Evolutionary conservation across 1,139 yeast genomes (phyloP).

Genomic region (Suhomyces wounanorum): DNA sequence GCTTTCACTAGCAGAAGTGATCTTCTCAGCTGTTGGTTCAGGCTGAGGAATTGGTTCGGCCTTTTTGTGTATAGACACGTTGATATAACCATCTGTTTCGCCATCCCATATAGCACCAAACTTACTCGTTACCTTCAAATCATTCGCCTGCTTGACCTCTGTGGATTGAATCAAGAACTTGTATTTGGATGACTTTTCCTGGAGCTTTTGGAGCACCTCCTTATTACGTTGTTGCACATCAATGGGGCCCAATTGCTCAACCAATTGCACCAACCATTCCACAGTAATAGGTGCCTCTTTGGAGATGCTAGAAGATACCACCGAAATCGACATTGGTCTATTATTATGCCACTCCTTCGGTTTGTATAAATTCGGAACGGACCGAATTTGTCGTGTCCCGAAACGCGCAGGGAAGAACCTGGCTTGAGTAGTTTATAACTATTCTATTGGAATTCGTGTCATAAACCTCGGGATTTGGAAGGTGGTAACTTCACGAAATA

Average conservation of each 20-base stretch:
- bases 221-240: conserved; percentile 6
- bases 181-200: conserved; percentile 38
- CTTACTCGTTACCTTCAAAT: conserved; percentile 24
- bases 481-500: background rate
- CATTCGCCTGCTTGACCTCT: conserved; percentile 17
- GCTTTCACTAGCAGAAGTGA: background rate
- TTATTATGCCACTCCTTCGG: background rate
- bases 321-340: conserved; percentile 2
- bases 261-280: conserved; percentile 8
- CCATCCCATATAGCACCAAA: conserved; percentile 46
- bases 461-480: background rate
- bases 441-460: background rate
- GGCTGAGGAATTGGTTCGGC: background rate
- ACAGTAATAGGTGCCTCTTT: conserved; percentile 15
- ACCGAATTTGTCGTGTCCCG: conserved; percentile 2
- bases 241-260: conserved; percentile 6
- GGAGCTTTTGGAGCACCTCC: conserved; percentile 23
- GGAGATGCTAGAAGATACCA: conserved; percentile 9
- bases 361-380: background rate
- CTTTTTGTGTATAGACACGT: conserved; percentile 14
- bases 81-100: conserved; percentile 39
- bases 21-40: background rate
- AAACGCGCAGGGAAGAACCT: background rate
- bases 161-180: conserved; percentile 38
- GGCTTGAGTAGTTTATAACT: background rate